phyloP scores from a whole-genome alignment of 78 protist species.

The Bigelowiella natans region DNA sequence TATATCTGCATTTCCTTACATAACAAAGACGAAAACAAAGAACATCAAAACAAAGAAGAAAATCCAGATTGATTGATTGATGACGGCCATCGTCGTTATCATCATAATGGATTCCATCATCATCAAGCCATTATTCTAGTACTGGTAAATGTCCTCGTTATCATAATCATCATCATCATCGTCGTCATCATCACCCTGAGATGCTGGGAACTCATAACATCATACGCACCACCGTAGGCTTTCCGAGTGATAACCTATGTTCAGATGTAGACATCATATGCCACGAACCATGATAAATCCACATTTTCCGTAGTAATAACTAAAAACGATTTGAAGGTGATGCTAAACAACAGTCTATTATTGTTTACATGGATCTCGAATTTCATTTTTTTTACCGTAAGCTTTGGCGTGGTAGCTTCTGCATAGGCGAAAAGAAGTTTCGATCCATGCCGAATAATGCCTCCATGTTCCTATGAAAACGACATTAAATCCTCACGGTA shows the following conservation, averaged over 20 bases:
- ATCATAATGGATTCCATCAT: too few relatives aligned
- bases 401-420: conserved; percentile 94
- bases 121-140: too few relatives aligned
- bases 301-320: background rate
- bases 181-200: too few relatives aligned
- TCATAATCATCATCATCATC: too few relatives aligned
- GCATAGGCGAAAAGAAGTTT: conserved; percentile 95
- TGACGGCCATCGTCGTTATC: too few relatives aligned
- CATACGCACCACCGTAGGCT: conserved; percentile 86
- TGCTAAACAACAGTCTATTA: too few relatives aligned
- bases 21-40: background rate
- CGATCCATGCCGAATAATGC: conserved; percentile 96
- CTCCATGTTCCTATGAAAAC: conserved; percentile 61
- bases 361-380: too few relatives aligned
- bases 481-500: background rate
- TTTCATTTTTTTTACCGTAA: too few relatives aligned
- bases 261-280: background rate
- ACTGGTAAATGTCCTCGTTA: too few relatives aligned
- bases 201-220: conserved; percentile 91
- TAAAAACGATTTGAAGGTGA: background rate
- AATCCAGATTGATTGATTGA: too few relatives aligned
- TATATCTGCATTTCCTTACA: background rate
- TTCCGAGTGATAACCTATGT: background rate
- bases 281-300: background rate
- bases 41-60: too few relatives aligned